A percentile compares a stretch with the other conserved stretches of the same genome.
Conservation (phyloP, 495 filamentous ascomycete genomes). For the Aspergillus hancockii region DNA sequence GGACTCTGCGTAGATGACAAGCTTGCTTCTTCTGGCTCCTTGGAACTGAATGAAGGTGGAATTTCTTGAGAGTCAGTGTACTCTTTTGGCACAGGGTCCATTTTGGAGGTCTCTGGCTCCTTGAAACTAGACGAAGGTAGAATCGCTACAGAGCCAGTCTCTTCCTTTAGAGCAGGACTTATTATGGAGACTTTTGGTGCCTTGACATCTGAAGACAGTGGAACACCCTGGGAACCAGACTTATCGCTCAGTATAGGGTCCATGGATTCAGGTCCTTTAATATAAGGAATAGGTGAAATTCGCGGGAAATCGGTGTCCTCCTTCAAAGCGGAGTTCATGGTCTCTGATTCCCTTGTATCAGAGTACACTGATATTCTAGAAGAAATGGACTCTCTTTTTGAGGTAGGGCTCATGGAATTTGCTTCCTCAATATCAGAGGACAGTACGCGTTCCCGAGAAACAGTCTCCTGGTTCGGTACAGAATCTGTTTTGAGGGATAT, state of each 20-base stretch:
- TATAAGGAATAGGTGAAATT: neutral
- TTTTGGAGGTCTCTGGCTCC: neutral
- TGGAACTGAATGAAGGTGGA: neutral
- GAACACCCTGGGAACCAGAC: too few species aligned
- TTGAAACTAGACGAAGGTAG: neutral
- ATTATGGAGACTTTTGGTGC: too few species aligned
- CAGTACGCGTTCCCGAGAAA: neutral
- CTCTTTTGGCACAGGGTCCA: neutral
- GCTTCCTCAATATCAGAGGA: neutral
- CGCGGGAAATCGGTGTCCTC: neutral
- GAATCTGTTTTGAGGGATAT: neutral
- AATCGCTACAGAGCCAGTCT: neutral
- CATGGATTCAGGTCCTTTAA: neutral
- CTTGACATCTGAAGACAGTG: too few species aligned
- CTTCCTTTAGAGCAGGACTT: neutral
- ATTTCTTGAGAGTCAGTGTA: neutral
- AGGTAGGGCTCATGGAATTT: neutral
- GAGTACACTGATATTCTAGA: neutral
- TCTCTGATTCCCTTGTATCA: neutral
- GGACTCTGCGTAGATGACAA: conserved; percentile 6
- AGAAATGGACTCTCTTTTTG: neutral
- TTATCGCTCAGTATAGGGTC: neutral
- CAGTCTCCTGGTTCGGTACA: conserved; percentile 6
- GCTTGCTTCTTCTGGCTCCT: neutral
- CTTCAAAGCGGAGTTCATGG: neutral